Base-by-base conservation (phyloP, 768 basidiomycete species). In the Podaxis carcinomalis region DNA sequence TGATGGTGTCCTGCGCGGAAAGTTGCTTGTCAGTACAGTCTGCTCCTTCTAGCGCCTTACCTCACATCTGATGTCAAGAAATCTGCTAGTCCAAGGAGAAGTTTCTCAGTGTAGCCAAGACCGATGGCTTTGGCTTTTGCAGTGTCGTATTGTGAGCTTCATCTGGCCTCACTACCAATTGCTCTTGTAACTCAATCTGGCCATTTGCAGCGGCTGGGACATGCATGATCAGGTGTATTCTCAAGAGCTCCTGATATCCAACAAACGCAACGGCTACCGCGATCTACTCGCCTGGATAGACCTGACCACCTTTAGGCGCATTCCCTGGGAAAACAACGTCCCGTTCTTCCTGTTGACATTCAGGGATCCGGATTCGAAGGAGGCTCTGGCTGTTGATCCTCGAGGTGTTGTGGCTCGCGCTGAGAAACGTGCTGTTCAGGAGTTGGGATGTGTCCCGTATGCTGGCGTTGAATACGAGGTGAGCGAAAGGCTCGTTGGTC, bases 401-500 rank as follows among this genome's bases (percentile, higher is more conserved):
- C 83, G 97, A 49, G 88, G 93, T n/a, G 79, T 90, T 35, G 76
- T 98, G 46, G 82, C 83, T 1, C 75, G 74, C 40, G 86, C 83
- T 0, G 75, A 72, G 42, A 71, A 75, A 32, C 44, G 59, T 5
- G 59, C 59, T 39, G 21, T 37, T 10, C 21, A 55, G 44, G 59
- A 61, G 21, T 61, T 72, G 2, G 85, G 83, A 1, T 82, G 83
- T 64, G 76, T 84, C 32, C 91, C 93, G 68, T 80, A 86, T 67
- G 87, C 92, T n/a, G 95, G 94, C 7, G 84, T 91, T 6, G 96
- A 99, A 75, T 98, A 92, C 66, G 97, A 99, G 82, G 94, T 90
- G 68, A 56, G 81, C 46, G 3, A 11, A 9, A 52, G 35, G 57
- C 25, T 10, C 46, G 5, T 58, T 36, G 37, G 11, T 51, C 21